phyloP scores from a whole-genome alignment of 805 yeast species.

The Kuraishia piskuri region DNA sequence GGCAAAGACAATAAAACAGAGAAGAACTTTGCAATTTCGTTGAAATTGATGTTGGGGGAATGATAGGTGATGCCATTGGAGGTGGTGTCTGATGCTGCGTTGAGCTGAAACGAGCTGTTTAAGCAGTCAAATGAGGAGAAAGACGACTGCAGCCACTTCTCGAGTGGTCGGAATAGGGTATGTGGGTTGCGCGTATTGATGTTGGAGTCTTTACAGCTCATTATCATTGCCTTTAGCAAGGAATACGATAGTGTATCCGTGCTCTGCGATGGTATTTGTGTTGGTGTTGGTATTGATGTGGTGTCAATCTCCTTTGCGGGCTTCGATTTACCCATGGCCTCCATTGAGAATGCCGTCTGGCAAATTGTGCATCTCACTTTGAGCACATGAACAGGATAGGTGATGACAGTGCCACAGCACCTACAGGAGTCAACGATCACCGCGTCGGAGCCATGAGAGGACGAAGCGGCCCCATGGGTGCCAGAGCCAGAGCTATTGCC shows the following conservation, averaged over 20 bases:
- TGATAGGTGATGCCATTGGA: slow-evolving; percentile 16
- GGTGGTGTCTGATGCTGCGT: slow-evolving; percentile 5
- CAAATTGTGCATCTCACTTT: slow-evolving; percentile 58
- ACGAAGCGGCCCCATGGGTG: neutral
- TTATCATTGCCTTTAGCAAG: slow-evolving; percentile 24
- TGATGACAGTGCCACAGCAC: slow-evolving; percentile 38
- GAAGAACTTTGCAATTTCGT: slow-evolving; percentile 39
- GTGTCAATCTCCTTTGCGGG: neutral
- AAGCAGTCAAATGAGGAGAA: slow-evolving; percentile 41
- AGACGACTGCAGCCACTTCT: slow-evolving; percentile 31
- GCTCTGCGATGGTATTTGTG: slow-evolving; percentile 2
- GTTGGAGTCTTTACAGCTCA: slow-evolving; percentile 20
- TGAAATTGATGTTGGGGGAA: slow-evolving; percentile 42
- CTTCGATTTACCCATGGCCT: slow-evolving; percentile 12
- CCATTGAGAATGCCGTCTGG: slow-evolving; percentile 28
- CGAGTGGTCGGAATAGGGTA: slow-evolving; percentile 38
- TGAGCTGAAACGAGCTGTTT: slow-evolving; percentile 45
- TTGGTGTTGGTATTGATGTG: neutral
- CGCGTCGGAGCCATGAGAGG: neutral
- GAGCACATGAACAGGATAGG: slow-evolving; percentile 23
- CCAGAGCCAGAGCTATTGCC: neutral
- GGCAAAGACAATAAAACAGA: slow-evolving; percentile 40
- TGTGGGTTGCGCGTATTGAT: slow-evolving; percentile 6
- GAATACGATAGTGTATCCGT: slow-evolving; percentile 17
- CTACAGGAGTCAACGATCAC: slow-evolving; percentile 24